These are phyloP conservation scores for Micromonas pusilla DNA, from an alignment of 139 green algal species.

Conservation along the genomic window DNA sequence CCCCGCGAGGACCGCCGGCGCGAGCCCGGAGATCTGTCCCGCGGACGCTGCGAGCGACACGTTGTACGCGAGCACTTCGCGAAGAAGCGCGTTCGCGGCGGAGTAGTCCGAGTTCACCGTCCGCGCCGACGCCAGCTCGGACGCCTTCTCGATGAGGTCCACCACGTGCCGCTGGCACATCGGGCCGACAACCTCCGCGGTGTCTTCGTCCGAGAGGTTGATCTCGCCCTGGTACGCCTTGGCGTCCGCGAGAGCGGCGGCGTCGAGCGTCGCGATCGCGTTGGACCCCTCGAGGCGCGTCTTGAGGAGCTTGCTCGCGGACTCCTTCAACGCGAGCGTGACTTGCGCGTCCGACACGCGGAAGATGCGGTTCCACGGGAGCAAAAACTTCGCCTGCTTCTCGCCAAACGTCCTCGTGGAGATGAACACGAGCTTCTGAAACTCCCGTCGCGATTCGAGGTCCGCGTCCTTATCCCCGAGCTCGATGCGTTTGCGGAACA, in stretches of 20 bases:
- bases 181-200: conserved; percentile 56
- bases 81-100: conserved; percentile 38
- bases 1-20: conserved; percentile 44
- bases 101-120: conserved; percentile 14
- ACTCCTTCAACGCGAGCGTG: conserved; percentile 45
- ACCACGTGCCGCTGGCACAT: conserved; percentile 56
- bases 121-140: conserved; percentile 58
- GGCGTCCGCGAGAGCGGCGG: conserved; percentile 25
- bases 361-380: conserved; percentile 89
- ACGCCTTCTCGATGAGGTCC: conserved; percentile 50
- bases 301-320: conserved; percentile 67
- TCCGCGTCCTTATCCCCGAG: conserved; percentile 42
- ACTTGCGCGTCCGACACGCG: conserved; percentile 54
- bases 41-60: conserved; percentile 38
- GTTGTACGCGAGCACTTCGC: conserved; percentile 50
- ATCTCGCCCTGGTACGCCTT: conserved; percentile 56
- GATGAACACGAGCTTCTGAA: conserved; percentile 97
- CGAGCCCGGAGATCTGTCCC: conserved; percentile 43
- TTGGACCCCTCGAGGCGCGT: conserved; percentile 45
- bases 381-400: conserved; percentile 74
- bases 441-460: conserved; percentile 61
- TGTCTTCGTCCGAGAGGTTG: conserved; percentile 75
- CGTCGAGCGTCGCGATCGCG: conserved; percentile 32
- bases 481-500: conserved; percentile 67
- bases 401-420: conserved; percentile 58